Evolutionary conservation across 2,329 filamentous ascomycete species (phyloP).

Genomic region (Aaosphaeria arxii): DNA sequence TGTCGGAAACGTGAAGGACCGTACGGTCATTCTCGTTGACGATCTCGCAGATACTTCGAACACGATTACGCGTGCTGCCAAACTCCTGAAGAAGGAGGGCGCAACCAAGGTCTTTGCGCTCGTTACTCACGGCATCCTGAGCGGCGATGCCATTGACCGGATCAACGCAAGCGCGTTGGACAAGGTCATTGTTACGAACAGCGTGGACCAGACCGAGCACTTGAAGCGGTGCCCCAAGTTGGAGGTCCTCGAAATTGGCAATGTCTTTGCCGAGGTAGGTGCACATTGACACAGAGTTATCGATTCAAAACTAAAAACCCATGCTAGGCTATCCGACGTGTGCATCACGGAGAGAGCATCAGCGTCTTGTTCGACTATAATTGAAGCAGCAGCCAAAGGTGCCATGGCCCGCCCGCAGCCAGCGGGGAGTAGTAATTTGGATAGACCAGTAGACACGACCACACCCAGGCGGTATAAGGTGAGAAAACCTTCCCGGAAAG

Average conservation of each 20-base stretch:
- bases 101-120: conserved; percentile 89
- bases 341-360: conserved; percentile 97
- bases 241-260: conserved; percentile 84
- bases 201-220: conserved; percentile 84
- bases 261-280: conserved; percentile 80
- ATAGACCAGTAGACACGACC: too few relatives aligned
- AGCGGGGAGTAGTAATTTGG: too few relatives aligned
- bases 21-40: conserved; percentile 86
- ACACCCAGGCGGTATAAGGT: too few relatives aligned
- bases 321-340: conserved; percentile 74
- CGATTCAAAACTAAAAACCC: background rate
- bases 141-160: conserved; percentile 88
- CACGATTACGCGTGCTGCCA: conserved; percentile 93
- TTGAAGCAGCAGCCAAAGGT: conserved; percentile 41
- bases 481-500: too few relatives aligned
- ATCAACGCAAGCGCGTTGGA: conserved; percentile 93
- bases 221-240: conserved; percentile 76
- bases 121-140: conserved; percentile 91
- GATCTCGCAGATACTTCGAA: conserved; percentile 95
- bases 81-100: conserved; percentile 90
- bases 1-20: conserved; percentile 78
- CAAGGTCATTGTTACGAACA: conserved; percentile 94
- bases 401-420: conserved; percentile 2
- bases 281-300: too few relatives aligned
- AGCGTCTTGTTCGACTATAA: conserved; percentile 90